Percentiles rank a stretch among this genome's conserved stretches.
These are phyloP conservation scores for Phaeomoniella chlamydospora DNA, from an alignment of 2,329 filamentous ascomycete genomes.

Conservation along the genomic window DNA sequence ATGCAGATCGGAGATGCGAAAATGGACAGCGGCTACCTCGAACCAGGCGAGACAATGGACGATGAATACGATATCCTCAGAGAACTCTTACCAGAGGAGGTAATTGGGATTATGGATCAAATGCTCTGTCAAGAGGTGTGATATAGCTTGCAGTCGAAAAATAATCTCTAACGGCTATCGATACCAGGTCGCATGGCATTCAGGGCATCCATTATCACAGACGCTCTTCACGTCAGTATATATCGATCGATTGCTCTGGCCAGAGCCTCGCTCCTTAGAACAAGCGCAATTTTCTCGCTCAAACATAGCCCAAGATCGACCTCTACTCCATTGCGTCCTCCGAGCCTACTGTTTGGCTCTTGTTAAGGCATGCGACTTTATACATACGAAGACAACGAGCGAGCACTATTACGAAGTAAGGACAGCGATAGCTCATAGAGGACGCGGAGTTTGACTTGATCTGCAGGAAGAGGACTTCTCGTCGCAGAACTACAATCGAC, in stretches of 20 bases:
- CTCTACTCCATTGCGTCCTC: conserved; percentile 48
- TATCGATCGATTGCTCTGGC: conserved; percentile 67
- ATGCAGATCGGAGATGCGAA: conserved; percentile 92
- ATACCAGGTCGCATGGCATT: conserved; percentile 79
- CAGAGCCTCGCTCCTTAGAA: conserved; percentile 47
- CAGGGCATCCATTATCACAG: conserved; percentile 88
- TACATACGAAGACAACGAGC: conserved; percentile 61
- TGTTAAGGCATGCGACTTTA: conserved; percentile 67
- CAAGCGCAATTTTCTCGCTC: conserved; percentile 46
- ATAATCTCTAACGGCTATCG: conserved; percentile 4
- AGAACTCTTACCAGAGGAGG: conserved; percentile 58
- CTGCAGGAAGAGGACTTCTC: conserved; percentile 87
- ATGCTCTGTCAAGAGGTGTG: conserved; percentile 72
- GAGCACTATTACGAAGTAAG: conserved; percentile 82
- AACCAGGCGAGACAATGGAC: conserved; percentile 66
- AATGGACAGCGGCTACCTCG: conserved; percentile 88
- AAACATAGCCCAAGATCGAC: conserved; percentile 17
- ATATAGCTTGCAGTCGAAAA: conserved; percentile 8
- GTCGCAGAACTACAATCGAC: conserved; percentile 75
- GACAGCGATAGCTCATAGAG: conserved; percentile 7
- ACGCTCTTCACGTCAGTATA: conserved; percentile 89
- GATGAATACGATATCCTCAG: conserved; percentile 64
- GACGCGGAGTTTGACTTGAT: conserved; percentile 7
- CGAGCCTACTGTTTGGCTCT: conserved; percentile 76
- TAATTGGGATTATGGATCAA: conserved; percentile 89